Conservation (phyloP, 139 green algal genomes). For the Chlamydomonas applanata region DNA sequence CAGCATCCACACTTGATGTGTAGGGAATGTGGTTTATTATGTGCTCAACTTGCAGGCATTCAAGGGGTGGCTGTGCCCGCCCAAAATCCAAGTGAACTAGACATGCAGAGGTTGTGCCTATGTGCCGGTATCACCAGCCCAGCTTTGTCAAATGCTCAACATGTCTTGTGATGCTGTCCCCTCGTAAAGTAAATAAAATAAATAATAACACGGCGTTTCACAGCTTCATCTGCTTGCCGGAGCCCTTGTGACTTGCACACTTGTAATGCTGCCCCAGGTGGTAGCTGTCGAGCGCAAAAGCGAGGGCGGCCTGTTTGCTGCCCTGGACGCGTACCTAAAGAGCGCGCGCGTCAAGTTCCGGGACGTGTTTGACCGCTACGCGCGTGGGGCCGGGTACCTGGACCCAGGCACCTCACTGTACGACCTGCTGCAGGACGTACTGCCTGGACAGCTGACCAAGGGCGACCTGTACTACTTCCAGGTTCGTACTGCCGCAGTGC, state of each 20-base stretch:
- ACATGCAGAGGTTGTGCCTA: no score
- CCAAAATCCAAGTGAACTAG: background rate
- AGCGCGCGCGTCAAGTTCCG: conserved; percentile 4
- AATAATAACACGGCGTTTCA: no score
- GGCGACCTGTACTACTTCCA: conserved; percentile 41
- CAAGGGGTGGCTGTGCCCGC: no score
- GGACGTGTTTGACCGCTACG: conserved; percentile 38
- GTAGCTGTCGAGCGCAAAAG: conserved; percentile 20
- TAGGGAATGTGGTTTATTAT: no score
- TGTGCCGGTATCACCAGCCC: background rate
- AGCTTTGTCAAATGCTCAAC: background rate
- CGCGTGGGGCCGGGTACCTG: conserved; percentile 22
- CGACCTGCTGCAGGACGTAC: conserved; percentile 20
- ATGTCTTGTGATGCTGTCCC: no score
- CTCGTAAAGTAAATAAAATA: no score
- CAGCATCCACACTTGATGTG: no score
- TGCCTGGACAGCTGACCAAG: conserved; percentile 27
- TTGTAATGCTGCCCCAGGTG: no score
- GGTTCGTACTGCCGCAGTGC: background rate
- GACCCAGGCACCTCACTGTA: conserved; percentile 15
- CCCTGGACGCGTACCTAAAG: conserved; percentile 42
- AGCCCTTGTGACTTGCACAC: no score
- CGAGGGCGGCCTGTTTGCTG: conserved; percentile 35
- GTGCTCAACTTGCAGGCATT: no score
- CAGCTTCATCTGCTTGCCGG: no score